A percentile compares a stretch with the other conserved stretches of the same genome.
Evolutionary conservation across 371 early-diverging fungal species (phyloP).

Genomic region (Gilbertella persicaria): DNA sequence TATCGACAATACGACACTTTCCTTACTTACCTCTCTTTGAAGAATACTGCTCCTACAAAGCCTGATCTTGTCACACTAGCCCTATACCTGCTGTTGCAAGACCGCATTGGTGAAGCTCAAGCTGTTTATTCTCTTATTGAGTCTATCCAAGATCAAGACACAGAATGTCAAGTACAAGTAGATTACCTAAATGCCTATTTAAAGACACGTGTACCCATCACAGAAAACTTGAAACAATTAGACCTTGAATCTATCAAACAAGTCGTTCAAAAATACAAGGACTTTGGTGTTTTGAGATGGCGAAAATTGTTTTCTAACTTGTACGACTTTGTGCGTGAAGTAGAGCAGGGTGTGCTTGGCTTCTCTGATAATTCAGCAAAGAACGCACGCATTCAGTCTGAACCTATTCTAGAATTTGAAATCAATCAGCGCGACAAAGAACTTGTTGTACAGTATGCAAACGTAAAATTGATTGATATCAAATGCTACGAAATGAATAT

Average conservation of each 20-base stretch:
- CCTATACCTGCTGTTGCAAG: conserved; percentile 56
- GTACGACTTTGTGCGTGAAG: conserved; percentile 44
- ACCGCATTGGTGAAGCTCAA: conserved; percentile 56
- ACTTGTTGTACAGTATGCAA: conserved; percentile 32
- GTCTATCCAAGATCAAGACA: background rate
- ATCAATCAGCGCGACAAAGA: conserved; percentile 12
- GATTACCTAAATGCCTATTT: conserved; percentile 60
- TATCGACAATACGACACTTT: conserved; percentile 45
- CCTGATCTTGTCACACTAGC: conserved; percentile 44
- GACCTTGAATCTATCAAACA: conserved; percentile 40
- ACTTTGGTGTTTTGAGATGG: conserved; percentile 50
- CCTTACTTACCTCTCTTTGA: conserved; percentile 41
- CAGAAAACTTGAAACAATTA: conserved; percentile 10
- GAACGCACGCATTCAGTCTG: conserved; percentile 12
- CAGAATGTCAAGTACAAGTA: conserved; percentile 36
- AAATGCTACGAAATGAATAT: conserved; percentile 60
- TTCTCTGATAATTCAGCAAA: conserved; percentile 3
- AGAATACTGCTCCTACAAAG: conserved; percentile 17
- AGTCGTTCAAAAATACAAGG: conserved; percentile 38
- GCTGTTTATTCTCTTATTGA: conserved; percentile 19
- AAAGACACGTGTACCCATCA: conserved; percentile 42
- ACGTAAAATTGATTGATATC: conserved; percentile 40
- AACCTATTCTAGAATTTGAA: conserved; percentile 34
- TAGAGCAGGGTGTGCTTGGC: conserved; percentile 22
- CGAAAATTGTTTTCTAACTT: conserved; percentile 47